Evolutionary conservation across 2,329 filamentous ascomycete species (phyloP), one percentile per base, ranked within the genome.

Genomic region (Aspergillus hortae): DNA sequence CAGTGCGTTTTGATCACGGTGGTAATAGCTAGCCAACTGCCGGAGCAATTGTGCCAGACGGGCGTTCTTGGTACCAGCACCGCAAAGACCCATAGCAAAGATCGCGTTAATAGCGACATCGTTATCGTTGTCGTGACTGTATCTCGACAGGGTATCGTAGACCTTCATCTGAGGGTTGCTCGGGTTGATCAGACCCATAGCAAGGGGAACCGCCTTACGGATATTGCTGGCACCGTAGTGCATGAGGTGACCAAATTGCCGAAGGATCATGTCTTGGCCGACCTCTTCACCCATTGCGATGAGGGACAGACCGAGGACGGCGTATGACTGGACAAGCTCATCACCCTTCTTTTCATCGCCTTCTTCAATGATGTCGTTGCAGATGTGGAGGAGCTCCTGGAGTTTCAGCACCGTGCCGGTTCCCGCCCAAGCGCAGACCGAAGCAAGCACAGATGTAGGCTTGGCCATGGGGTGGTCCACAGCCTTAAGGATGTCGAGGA

Each of bases 151-250:
- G 0, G 94, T 99, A 72, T 99, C 94, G 77, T 99, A 99, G 44
- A 99, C 89, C 80, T 97, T 99, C 92, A 99, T 99, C 72, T 99
- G 95, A 10, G 94, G 94, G 77, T 99, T 99, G 76, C 91, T 96
- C 11, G 95, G 90, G 74, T 90, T 96, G 67, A 99, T 87, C 49
- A 99, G 82, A 65, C 92, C 95, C 90, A 99, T 95, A 23, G 94
- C 94, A 49, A 99, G 80, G 33, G 94, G 94, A 27, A 99, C 94
- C 17, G 92, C 92, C 68, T 94, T 94, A 56, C 94, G 88, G 64
- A 99, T 99, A 70, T 99, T 97, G 67, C 92, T 82, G 72, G 96
- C 92, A 58, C 95, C 94, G 66, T 99, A 99, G 76, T 99, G 94
- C 94, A 99, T 99, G 55, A 99, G 80, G 71, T 99, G 94, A 46